Percentiles rank a stretch among this genome's conserved stretches.
These are phyloP conservation scores for Euphorbia celastroides DNA, from an alignment of 441 rosid genomes.

Conservation along the genomic window DNA sequence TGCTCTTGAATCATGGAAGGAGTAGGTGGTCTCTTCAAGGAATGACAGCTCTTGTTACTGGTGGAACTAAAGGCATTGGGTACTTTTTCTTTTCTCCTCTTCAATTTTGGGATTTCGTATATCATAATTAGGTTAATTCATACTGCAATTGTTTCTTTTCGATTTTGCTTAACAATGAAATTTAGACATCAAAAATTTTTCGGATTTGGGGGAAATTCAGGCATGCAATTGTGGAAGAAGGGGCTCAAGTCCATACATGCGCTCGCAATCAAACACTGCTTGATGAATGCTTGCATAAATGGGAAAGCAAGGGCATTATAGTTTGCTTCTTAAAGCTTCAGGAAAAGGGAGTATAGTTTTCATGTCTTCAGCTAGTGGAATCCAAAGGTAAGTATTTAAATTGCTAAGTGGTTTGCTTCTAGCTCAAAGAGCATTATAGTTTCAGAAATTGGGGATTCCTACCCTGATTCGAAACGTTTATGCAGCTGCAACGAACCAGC, in stretches of 20 bases:
- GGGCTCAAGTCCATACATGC: slow-evolving; percentile 19
- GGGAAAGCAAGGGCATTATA: slow-evolving; percentile 18
- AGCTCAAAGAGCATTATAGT: too few species aligned
- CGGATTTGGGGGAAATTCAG: slow-evolving; percentile 2
- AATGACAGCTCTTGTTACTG: slow-evolving; percentile 36
- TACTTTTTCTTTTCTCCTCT: neutral
- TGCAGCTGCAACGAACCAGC: slow-evolving; percentile 77
- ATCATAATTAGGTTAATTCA: too few species aligned
- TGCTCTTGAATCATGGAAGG: neutral
- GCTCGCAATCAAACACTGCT: slow-evolving; percentile 12
- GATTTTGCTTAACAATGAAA: too few species aligned
- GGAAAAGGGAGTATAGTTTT: slow-evolving; percentile 64
- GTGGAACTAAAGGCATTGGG: slow-evolving; percentile 42
- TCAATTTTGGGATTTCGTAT: too few species aligned
- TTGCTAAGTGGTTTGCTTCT: neutral
- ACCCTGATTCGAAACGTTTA: neutral
- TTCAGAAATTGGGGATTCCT: neutral
- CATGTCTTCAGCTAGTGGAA: slow-evolving; percentile 73
- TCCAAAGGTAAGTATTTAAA: slow-evolving; percentile 46
- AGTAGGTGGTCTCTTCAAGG: slow-evolving; percentile 30
- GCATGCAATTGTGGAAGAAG: slow-evolving; percentile 27
- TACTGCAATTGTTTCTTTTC: too few species aligned
- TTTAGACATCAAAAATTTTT: too few species aligned
- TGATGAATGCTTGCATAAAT: slow-evolving; percentile 12
- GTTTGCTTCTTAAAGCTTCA: slow-evolving; percentile 51